A percentile compares a stretch with the other conserved stretches of the same genome.
phyloP scores from a whole-genome alignment of 2,329 filamentous ascomycete species.

The Sordariomycetes sp. region DNA sequence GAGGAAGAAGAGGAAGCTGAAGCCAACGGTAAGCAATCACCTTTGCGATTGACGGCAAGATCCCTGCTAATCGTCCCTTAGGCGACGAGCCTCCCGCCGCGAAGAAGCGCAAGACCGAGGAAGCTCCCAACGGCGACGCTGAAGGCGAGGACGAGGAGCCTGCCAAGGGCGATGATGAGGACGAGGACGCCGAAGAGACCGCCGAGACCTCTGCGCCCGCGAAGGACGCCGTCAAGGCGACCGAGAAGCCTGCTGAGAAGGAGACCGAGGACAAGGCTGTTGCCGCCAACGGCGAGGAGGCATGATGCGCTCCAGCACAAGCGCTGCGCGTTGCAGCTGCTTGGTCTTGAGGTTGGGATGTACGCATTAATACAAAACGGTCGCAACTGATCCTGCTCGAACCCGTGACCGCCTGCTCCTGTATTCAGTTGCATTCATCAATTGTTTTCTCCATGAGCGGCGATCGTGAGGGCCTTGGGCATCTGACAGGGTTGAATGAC shows the following conservation, averaged over 20 bases:
- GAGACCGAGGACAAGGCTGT: slow-evolving; percentile 11
- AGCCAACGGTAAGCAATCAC: slow-evolving; percentile 22
- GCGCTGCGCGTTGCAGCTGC: too few species aligned
- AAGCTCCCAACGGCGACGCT: slow-evolving; percentile 11
- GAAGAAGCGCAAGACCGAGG: slow-evolving; percentile 42
- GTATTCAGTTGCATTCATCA: too few species aligned
- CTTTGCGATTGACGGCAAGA: slow-evolving; percentile 6
- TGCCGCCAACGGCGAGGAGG: slow-evolving; percentile 10
- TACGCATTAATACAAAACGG: too few species aligned
- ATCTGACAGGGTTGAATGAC: too few species aligned
- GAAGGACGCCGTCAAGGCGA: slow-evolving; percentile 18
- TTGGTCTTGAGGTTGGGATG: too few species aligned
- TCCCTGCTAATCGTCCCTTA: slow-evolving; percentile 8
- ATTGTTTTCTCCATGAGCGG: too few species aligned
- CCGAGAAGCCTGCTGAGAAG: slow-evolving; percentile 5
- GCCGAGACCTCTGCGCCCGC: slow-evolving; percentile 11
- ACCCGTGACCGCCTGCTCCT: too few species aligned
- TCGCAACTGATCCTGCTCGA: too few species aligned
- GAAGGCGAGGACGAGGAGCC: slow-evolving; percentile 15
- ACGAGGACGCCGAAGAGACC: slow-evolving; percentile 11
- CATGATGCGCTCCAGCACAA: too few species aligned
- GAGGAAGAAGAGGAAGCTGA: slow-evolving; percentile 18
- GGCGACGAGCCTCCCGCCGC: slow-evolving; percentile 34
- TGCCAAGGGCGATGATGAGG: slow-evolving; percentile 12
- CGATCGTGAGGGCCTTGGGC: too few species aligned